A percentile compares a stretch with the other conserved stretches of the same genome.
phyloP scores from a whole-genome alignment of 371 early-diverging fungal species.

The Synchytrium microbalum region DNA sequence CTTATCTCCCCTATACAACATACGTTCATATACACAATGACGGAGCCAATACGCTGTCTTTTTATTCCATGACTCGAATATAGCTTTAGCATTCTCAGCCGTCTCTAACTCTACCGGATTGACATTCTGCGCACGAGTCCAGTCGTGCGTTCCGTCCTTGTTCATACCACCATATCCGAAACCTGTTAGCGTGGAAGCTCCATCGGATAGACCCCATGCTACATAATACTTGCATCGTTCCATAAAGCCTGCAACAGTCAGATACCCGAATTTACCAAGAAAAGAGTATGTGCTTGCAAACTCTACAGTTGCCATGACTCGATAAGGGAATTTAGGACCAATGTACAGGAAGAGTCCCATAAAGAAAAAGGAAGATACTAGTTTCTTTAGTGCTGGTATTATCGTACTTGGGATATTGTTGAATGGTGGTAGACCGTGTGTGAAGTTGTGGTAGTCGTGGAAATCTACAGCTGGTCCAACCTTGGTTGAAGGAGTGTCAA shows the following conservation, averaged over 20 bases:
- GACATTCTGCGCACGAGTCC: slow-evolving; percentile 60
- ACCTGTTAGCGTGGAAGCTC: slow-evolving; percentile 73
- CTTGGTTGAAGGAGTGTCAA: too few relatives aligned
- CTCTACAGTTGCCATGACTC: slow-evolving; percentile 9
- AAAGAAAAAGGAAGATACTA: slow-evolving; percentile 16
- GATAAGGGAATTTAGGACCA: slow-evolving; percentile 15
- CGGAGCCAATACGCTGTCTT: slow-evolving; percentile 81
- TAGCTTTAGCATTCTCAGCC: slow-evolving; percentile 57
- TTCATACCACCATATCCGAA: slow-evolving; percentile 74
- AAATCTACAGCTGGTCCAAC: slow-evolving; percentile 86
- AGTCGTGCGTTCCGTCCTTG: neutral
- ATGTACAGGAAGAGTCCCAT: slow-evolving; percentile 14
- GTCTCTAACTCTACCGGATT: slow-evolving; percentile 62
- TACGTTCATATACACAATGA: slow-evolving; percentile 68
- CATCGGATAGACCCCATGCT: slow-evolving; percentile 82
- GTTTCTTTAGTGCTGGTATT: slow-evolving; percentile 4
- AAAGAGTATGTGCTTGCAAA: slow-evolving; percentile 9
- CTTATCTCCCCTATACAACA: too few relatives aligned
- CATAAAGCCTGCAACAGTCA: slow-evolving; percentile 55
- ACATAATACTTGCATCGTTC: slow-evolving; percentile 76
- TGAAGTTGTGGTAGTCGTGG: slow-evolving; percentile 54
- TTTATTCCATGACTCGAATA: slow-evolving; percentile 81
- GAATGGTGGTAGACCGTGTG: slow-evolving; percentile 22
- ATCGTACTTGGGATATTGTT: neutral
- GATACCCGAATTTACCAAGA: slow-evolving; percentile 38